Conservation (phyloP, 2,329 filamentous ascomycete genomes). For the Nannizziopsis barbatae region DNA sequence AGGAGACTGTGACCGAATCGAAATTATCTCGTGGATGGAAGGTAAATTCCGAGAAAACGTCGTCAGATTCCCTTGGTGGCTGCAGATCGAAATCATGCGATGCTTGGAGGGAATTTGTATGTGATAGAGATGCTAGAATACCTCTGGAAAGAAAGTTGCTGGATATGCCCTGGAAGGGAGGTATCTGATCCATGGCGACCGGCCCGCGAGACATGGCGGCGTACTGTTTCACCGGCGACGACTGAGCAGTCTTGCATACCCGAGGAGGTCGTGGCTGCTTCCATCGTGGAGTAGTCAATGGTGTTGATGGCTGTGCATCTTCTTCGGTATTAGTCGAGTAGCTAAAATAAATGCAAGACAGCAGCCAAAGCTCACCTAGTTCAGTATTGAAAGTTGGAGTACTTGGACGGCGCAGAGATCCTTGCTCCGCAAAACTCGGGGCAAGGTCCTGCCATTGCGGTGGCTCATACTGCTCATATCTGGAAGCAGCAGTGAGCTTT, state of each 20-base stretch:
- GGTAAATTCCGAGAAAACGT: constrained; percentile 15
- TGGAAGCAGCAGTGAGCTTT: background rate
- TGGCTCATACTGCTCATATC: constrained; percentile 42
- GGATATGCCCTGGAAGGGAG: constrained; percentile 37
- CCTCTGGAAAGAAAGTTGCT: constrained; percentile 24
- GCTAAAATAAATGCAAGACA: background rate
- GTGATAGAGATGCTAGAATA: constrained; percentile 44
- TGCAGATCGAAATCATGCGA: constrained; percentile 47
- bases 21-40: constrained; percentile 10
- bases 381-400: constrained; percentile 49
- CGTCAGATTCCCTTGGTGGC: constrained; percentile 21
- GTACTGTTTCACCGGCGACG: constrained; percentile 31
- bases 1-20: constrained; percentile 21
- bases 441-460: constrained; percentile 15
- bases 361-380: constrained; percentile 40
- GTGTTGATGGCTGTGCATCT: constrained; percentile 48
- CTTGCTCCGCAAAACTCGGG: constrained; percentile 26
- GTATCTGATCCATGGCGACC: constrained; percentile 36
- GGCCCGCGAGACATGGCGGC: constrained; percentile 25
- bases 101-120: constrained; percentile 30
- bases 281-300: constrained; percentile 50
- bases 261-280: constrained; percentile 29
- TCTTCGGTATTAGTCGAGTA: constrained; percentile 1
- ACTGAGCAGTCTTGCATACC: constrained; percentile 30
- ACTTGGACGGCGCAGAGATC: constrained; percentile 41